Evolutionary conservation across 2,329 filamentous ascomycete species (phyloP), one percentile per base, ranked within the genome.

Genomic region (Aspergillus aculeatus): DNA sequence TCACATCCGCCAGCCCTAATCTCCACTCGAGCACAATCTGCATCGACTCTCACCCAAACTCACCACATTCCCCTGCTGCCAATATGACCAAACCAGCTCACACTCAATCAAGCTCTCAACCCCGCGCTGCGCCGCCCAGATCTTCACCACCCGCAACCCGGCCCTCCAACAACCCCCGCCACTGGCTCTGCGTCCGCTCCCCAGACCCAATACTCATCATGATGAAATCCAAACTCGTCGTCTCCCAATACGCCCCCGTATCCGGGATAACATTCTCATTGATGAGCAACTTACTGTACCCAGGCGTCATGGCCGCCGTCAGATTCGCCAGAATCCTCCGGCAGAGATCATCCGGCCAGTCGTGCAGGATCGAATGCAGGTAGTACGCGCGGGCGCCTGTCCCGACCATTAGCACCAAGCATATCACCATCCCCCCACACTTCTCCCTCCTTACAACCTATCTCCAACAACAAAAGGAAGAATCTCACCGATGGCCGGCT

Each of bases 281-380:
- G 26, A 82, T 73, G 12, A 83, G 63, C 1, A 82, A 52, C 54
- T 78, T 77, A n/a, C 75, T 78, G 57, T 78, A 73, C 1, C 74
- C 72, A 1, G 60, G 69, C 47, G 69, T 71, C 75, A 80, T 77
- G 0, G 72, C 61, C 6, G 55, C 48, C 0, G 51, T n/a, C 4
- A 66, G 49, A 4, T 72, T 69, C 1, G 56, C 55, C 2, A 77
- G 69, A 48, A 78, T 77, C 24, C 69, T 66, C 11, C 65, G 64
- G 56, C 71, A 72, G 21, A 64, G 62, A 2, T 67, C 63, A 58
- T 77, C 71, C 4, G 70, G 64, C 71, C 73, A 77, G 58, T 77
- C 72, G 59, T 66, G 64, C 5, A 64, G 60, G 24, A 64, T 49
- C 23, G 64, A 64, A 23, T 64, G 62, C 48, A 64, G 54, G 49